Base-by-base conservation (phyloP, 2,329 filamentous ascomycete species). In the Blastomyces emzantsi region DNA sequence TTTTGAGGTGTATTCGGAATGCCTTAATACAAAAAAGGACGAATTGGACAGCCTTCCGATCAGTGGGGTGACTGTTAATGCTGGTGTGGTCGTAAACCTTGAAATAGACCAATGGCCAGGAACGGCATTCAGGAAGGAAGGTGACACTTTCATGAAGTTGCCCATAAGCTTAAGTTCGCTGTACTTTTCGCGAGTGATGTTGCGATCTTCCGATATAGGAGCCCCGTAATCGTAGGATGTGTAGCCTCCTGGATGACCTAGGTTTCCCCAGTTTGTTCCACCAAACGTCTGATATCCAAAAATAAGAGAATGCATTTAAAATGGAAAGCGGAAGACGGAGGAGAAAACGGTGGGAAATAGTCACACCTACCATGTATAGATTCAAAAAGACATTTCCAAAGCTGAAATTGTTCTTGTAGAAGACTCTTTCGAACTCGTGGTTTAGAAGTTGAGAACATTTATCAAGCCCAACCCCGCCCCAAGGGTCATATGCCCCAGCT, bases 181-280 rank as follows among this genome's bases (percentile, higher is more conserved):
- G 73, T 91, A 93, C 73, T 93, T 93, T 71, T 92, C 88, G 1
- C 89, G 82, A 36, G 81, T 76, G 2, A 93, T 78, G 1, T 82
- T 82, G 30, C 90, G 82, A 52, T 89, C 85, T 70, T 94, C 90
- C 0, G 82, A 81, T 61, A 93, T 90, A 7, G 81, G 78, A 4
- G 85, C 80, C 5, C 83, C 82, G 68, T 86, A 87, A 68, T 87
- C 84, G 69, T 87, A 87, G 3, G 79, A 82, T 0, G 83, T 86
- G 65, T 87, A 87, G 2, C 82, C 85, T 13, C 85, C 86, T 11
- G 87, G 81, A 67, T 90, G 85, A 0, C 89, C 88, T 4, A 90
- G 74, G 66, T 91, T 92, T 0, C 90, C 90, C 90, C 90, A 93
- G 71, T 93, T 94, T 0, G 90, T 92, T 6, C 90, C 90, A 17